These are phyloP conservation scores for Salix purpurea DNA, from an alignment of 345 rosid genomes.

Conservation along the genomic window DNA sequence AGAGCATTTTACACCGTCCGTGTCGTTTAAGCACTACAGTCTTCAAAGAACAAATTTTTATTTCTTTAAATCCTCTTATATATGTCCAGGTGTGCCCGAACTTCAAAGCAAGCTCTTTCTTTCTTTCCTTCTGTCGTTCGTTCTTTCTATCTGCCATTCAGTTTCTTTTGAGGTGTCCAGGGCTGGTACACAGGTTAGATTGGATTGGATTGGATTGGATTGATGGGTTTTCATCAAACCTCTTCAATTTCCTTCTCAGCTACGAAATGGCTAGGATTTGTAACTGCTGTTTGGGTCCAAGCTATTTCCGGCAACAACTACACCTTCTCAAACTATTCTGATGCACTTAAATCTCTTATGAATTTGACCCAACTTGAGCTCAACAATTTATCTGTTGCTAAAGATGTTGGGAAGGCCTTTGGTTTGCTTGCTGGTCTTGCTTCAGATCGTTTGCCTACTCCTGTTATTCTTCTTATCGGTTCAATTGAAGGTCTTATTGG, in stretches of 20 bases:
- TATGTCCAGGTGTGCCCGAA: background rate
- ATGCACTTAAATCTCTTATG: conserved; percentile 80
- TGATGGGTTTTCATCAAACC: conserved; percentile 25
- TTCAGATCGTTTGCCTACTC: conserved; percentile 68
- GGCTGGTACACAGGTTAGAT: background rate
- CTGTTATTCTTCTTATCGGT: conserved; percentile 69
- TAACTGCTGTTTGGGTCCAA: conserved; percentile 94
- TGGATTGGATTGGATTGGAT: background rate
- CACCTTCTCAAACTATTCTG: conserved; percentile 88
- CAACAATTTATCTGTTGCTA: conserved; percentile 77
- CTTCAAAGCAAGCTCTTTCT: background rate
- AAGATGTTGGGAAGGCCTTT: conserved; percentile 91
- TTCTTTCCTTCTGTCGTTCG: background rate
- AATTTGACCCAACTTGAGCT: conserved; percentile 74
- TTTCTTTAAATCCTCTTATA: no score
- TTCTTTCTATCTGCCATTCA: background rate
- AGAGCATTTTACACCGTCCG: background rate
- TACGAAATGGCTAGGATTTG: conserved; percentile 89
- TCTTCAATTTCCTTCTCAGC: conserved; percentile 22
- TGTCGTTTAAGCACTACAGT: background rate
- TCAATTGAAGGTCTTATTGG: conserved; percentile 83
- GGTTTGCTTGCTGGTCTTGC: conserved; percentile 92
- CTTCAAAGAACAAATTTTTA: background rate
- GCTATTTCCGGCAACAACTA: conserved; percentile 90
- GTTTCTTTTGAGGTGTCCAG: no score